phyloP scores from a whole-genome alignment of 495 filamentous ascomycete genomes.

The Pyronema domesticum region DNA sequence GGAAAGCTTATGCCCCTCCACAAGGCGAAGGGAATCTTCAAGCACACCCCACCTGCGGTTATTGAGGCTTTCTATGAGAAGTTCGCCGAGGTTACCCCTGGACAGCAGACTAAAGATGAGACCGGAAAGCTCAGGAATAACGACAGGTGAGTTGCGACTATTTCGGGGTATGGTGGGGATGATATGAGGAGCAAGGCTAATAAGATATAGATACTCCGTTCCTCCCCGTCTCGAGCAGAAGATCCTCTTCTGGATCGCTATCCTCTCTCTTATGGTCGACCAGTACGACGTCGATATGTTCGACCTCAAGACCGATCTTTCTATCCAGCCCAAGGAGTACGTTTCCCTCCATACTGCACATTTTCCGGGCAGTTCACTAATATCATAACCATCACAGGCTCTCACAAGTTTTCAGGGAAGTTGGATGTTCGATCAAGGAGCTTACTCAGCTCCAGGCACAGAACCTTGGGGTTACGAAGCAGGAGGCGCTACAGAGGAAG shows the following conservation, averaged over 20 bases:
- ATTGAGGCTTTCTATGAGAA: conserved; percentile 12
- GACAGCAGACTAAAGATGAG: conserved; percentile 4
- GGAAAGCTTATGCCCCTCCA: conserved; percentile 9
- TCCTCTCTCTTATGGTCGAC: conserved; percentile 42
- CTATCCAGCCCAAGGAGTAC: conserved; percentile 44
- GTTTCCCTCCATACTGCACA: conserved; percentile 7
- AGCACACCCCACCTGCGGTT: not conserved
- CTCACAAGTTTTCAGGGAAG: conserved; percentile 55
- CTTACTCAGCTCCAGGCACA: conserved; percentile 33
- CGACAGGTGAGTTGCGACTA: conserved; percentile 6
- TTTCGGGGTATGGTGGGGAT: too few species aligned
- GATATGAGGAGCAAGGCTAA: not conserved
- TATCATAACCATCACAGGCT: conserved; percentile 27
- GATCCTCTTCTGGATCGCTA: conserved; percentile 21
- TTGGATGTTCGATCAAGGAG: conserved; percentile 49
- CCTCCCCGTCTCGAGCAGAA: conserved; percentile 19
- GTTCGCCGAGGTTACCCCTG: conserved; percentile 9
- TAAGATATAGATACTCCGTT: conserved; percentile 5
- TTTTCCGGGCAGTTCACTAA: not conserved
- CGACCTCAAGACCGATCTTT: conserved; percentile 61
- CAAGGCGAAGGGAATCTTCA: conserved; percentile 11
- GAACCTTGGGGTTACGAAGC: conserved; percentile 35
- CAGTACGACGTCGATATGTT: conserved; percentile 59
- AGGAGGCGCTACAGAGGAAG: conserved; percentile 40
- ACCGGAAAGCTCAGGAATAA: conserved; percentile 7